These are phyloP conservation scores for Colletotrichum orbiculare DNA, from an alignment of 2,329 filamentous ascomycete species.

Conservation along the genomic window DNA sequence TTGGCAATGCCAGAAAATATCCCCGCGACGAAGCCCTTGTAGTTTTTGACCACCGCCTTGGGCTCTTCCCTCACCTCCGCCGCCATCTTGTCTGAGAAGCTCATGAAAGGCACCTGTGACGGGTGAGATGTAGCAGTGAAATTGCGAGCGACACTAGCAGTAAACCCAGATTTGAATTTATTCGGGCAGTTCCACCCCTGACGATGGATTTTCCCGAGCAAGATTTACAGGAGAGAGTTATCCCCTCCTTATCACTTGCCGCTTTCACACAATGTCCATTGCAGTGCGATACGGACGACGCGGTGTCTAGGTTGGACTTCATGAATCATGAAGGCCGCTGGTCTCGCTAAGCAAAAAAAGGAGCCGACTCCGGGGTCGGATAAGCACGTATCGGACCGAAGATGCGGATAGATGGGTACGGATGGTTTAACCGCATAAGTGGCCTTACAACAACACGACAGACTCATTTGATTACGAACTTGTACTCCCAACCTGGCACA, in stretches of 20 bases:
- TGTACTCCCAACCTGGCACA: slow-evolving; percentile 14
- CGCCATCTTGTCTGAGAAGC: slow-evolving; percentile 25
- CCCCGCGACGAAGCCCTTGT: slow-evolving; percentile 97
- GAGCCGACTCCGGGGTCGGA: slow-evolving; percentile 34
- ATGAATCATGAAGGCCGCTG: slow-evolving; percentile 36
- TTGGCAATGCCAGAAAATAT: slow-evolving; percentile 95
- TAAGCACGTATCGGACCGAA: slow-evolving; percentile 19
- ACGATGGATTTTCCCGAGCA: not conserved
- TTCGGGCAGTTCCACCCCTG: slow-evolving; percentile 5
- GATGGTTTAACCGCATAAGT: slow-evolving; percentile 23
- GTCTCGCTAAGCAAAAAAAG: slow-evolving; percentile 28
- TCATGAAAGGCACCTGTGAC: not conserved
- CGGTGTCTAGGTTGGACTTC: slow-evolving; percentile 9
- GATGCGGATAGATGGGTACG: slow-evolving; percentile 11
- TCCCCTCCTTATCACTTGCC: not conserved
- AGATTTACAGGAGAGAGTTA: slow-evolving; percentile 2
- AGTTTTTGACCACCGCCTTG: slow-evolving; percentile 64
- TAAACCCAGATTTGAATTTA: not conserved
- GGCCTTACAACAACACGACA: not conserved
- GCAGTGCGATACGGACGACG: slow-evolving; percentile 1
- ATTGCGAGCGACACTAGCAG: slow-evolving; percentile 5
- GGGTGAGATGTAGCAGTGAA: slow-evolving; percentile 8
- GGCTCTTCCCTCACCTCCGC: slow-evolving; percentile 45
- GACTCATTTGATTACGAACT: not conserved
- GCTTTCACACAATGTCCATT: slow-evolving; percentile 28